Evolutionary conservation across 257 asterid genomes (phyloP).

Genomic region (Solanum bukasovii): DNA sequence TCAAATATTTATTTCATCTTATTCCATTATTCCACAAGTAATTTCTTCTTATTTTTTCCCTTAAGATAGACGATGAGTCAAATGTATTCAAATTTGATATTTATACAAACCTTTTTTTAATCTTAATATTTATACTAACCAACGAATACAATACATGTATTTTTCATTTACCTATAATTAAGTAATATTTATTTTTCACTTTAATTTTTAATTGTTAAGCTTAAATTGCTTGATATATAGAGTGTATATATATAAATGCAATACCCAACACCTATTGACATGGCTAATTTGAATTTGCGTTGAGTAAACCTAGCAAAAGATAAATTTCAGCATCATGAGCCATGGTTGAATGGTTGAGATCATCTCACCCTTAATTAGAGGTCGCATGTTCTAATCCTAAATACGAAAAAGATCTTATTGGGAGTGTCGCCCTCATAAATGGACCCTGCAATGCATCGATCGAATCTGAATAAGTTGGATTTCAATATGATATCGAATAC

Average conservation of each 20-base stretch:
- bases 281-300: neutral
- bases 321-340: neutral
- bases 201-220: neutral
- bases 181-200: neutral
- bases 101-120: neutral
- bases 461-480: rapidly evolving
- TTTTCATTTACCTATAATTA: neutral
- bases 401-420: neutral
- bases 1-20: neutral
- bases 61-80: neutral
- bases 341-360: neutral
- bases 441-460: neutral
- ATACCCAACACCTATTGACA: neutral
- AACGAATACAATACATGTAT: neutral
- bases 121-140: neutral
- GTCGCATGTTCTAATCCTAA: too few species aligned
- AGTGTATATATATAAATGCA: neutral
- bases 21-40: neutral
- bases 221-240: neutral
- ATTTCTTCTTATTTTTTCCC: neutral
- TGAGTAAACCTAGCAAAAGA: neutral
- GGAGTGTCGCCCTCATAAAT: neutral
- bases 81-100: neutral
- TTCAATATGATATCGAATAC: neutral
- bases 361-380: neutral